Evolutionary conservation across 352 stramenopile species (phyloP).

Genomic region (Ochromonadaceae sp.): DNA sequence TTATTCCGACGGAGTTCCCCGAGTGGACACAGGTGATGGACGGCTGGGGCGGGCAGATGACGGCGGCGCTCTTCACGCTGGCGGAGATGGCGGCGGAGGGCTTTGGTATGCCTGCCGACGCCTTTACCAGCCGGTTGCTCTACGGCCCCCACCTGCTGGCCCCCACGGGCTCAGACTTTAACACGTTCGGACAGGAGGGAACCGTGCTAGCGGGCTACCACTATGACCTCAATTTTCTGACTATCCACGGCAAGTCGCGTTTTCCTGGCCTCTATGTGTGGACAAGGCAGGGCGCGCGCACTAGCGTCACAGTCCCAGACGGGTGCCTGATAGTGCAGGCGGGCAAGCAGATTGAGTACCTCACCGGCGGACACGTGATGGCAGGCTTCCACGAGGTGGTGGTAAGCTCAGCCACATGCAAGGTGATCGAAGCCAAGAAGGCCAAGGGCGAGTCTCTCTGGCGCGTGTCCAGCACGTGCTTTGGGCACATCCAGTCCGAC

Average conservation of each 20-base stretch:
- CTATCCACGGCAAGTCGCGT: slow-evolving; percentile 73
- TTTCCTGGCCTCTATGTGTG: slow-evolving; percentile 74
- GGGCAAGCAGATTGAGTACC: slow-evolving; percentile 75
- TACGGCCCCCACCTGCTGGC: slow-evolving; percentile 67
- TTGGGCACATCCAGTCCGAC: slow-evolving; percentile 72
- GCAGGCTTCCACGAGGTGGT: slow-evolving; percentile 80
- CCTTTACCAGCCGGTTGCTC: slow-evolving; percentile 53
- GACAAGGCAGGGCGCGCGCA: slow-evolving; percentile 45
- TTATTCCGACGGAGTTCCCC: slow-evolving; percentile 52
- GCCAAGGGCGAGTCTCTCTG: slow-evolving; percentile 53
- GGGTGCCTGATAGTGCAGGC: slow-evolving; percentile 66
- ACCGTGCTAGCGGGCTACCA: slow-evolving; percentile 75
- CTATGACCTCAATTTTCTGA: slow-evolving; percentile 80
- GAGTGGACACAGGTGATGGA: slow-evolving; percentile 72
- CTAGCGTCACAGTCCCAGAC: slow-evolving; percentile 62
- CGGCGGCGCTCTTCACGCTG: slow-evolving; percentile 48
- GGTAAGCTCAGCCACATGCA: slow-evolving; percentile 48
- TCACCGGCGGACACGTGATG: slow-evolving; percentile 70
- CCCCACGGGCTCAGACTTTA: slow-evolving; percentile 45
- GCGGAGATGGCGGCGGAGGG: slow-evolving; percentile 65
- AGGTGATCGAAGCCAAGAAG: slow-evolving; percentile 52
- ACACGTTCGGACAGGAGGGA: slow-evolving; percentile 23
- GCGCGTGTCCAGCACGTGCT: slow-evolving; percentile 73
- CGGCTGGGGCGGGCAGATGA: slow-evolving; percentile 73
- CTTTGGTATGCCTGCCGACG: slow-evolving; percentile 43